A percentile compares a stretch with the other conserved stretches of the same genome.
These are phyloP conservation scores for Termitomyces sp. DNA, from an alignment of 768 basidiomycete species.

Conservation along the genomic window DNA sequence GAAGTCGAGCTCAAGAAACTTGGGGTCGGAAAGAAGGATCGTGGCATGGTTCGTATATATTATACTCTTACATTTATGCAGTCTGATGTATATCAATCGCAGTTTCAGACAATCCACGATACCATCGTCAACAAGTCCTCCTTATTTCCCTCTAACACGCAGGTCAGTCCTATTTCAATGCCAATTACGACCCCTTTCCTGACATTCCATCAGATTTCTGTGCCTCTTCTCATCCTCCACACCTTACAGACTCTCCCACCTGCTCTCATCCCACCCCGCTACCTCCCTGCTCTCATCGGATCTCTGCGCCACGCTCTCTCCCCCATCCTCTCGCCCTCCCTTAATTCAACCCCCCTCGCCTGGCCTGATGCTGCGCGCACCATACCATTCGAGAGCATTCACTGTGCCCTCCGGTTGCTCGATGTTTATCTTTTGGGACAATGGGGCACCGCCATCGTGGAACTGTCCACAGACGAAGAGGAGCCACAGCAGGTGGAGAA, in stretches of 20 bases:
- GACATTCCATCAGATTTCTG: slow-evolving; percentile 40
- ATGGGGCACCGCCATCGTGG: slow-evolving; percentile 34
- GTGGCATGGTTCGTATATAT: slow-evolving; percentile 40
- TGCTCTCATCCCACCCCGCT: slow-evolving; percentile 31
- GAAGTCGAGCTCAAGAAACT: slow-evolving; percentile 46
- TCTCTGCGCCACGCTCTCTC: slow-evolving; percentile 27
- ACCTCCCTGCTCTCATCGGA: slow-evolving; percentile 32
- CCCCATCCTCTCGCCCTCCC: slow-evolving; percentile 33
- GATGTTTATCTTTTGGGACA: slow-evolving; percentile 62
- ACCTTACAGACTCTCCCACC: slow-evolving; percentile 49
- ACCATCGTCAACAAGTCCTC: slow-evolving; percentile 32
- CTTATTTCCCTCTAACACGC: slow-evolving; percentile 31
- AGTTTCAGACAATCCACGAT: slow-evolving; percentile 36
- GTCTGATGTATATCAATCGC: background rate
- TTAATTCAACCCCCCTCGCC: slow-evolving; percentile 34
- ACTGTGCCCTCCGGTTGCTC: slow-evolving; percentile 55
- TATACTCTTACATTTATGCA: background rate
- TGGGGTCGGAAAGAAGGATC: slow-evolving; percentile 59
- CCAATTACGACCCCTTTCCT: background rate
- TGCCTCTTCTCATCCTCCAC: slow-evolving; percentile 49
- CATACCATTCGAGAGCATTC: slow-evolving; percentile 41
- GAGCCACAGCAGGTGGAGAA: slow-evolving; percentile 5
- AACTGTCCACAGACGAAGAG: slow-evolving; percentile 10
- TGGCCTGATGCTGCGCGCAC: slow-evolving; percentile 22
- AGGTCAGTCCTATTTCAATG: slow-evolving; percentile 24